Evolutionary conservation across 2,329 filamentous ascomycete species (phyloP).

Genomic region (Cercospora sp.): DNA sequence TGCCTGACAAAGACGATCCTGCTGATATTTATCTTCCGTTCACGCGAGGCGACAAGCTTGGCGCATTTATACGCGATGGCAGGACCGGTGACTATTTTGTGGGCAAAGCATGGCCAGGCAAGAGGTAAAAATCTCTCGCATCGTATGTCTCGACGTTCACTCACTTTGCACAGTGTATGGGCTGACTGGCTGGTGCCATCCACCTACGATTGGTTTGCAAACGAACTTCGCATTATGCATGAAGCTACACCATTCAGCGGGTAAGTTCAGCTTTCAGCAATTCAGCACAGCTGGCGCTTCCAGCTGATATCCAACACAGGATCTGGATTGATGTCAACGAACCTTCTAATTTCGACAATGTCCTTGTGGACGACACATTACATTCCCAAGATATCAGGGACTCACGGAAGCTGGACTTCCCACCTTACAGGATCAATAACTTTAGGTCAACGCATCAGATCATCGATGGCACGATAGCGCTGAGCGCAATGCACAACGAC

Average conservation of each 20-base stretch:
- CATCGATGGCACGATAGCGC: slow-evolving; percentile 26
- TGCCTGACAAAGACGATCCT: slow-evolving; percentile 60
- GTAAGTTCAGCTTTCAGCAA: not conserved
- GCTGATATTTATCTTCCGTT: slow-evolving; percentile 52
- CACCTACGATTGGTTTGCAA: slow-evolving; percentile 30
- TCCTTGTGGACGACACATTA: slow-evolving; percentile 20
- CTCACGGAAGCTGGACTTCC: slow-evolving; percentile 26
- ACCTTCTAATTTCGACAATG: slow-evolving; percentile 28
- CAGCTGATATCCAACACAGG: not conserved
- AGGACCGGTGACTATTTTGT: slow-evolving; percentile 50
- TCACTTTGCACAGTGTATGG: slow-evolving; percentile 20
- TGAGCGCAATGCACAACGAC: slow-evolving; percentile 33
- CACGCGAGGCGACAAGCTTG: slow-evolving; percentile 50
- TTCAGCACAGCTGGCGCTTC: not conserved
- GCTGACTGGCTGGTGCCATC: slow-evolving; percentile 28
- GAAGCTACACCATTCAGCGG: slow-evolving; percentile 26
- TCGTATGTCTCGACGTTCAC: not conserved
- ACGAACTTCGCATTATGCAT: slow-evolving; percentile 26
- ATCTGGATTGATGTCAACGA: slow-evolving; percentile 35
- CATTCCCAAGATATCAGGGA: slow-evolving; percentile 23
- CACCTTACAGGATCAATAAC: slow-evolving; percentile 29
- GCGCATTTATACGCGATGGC: slow-evolving; percentile 55
- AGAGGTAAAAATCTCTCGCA: not conserved
- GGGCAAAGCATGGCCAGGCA: slow-evolving; percentile 28
- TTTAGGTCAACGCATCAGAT: slow-evolving; percentile 29